A percentile compares a stretch with the other conserved stretches of the same genome.
Conservation (phyloP, 2,329 filamentous ascomycete species). For the Leptographium procerum region DNA sequence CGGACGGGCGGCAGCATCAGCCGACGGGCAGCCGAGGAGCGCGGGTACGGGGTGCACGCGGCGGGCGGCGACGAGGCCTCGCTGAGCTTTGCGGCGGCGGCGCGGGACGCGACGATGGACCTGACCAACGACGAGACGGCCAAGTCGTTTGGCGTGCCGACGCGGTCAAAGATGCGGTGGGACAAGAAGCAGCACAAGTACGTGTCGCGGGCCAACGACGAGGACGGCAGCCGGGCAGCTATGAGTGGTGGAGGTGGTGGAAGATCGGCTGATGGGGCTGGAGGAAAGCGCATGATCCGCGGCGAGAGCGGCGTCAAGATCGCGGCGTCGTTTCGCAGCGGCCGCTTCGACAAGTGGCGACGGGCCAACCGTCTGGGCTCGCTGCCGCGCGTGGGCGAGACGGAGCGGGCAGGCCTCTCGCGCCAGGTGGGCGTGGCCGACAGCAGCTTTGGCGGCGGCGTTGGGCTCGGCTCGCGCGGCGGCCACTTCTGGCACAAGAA, state of each 20-base stretch:
- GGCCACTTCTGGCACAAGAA: slow-evolving; percentile 74
- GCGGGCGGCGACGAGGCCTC: slow-evolving; percentile 45
- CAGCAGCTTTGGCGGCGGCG: slow-evolving; percentile 11
- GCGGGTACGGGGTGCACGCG: slow-evolving; percentile 85
- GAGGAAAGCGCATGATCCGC: slow-evolving; percentile 57
- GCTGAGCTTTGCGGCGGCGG: slow-evolving; percentile 74
- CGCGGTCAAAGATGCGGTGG: slow-evolving; percentile 75
- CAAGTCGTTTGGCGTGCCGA: slow-evolving; percentile 67
- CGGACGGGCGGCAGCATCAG: slow-evolving; percentile 50
- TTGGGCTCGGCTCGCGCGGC: slow-evolving; percentile 19
- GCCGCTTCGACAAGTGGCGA: slow-evolving; percentile 87
- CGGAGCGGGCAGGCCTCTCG: slow-evolving; percentile 42
- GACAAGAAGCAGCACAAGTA: slow-evolving; percentile 97
- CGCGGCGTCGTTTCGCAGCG: slow-evolving; percentile 82
- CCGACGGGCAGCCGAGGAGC: slow-evolving; percentile 60
- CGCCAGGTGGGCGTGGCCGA: slow-evolving; percentile 15
- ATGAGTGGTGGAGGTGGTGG: slow-evolving; percentile 23
- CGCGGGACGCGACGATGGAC: slow-evolving; percentile 84
- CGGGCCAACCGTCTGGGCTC: slow-evolving; percentile 71
- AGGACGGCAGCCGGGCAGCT: slow-evolving; percentile 62
- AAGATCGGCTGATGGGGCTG: background rate
- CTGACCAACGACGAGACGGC: slow-evolving; percentile 77
- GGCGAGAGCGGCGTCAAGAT: slow-evolving; percentile 96
- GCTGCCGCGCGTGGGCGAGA: slow-evolving; percentile 72
- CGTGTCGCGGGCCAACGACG: slow-evolving; percentile 81